Base-by-base conservation (phyloP, 148 eudicot species). In the Camellia sinensis region DNA sequence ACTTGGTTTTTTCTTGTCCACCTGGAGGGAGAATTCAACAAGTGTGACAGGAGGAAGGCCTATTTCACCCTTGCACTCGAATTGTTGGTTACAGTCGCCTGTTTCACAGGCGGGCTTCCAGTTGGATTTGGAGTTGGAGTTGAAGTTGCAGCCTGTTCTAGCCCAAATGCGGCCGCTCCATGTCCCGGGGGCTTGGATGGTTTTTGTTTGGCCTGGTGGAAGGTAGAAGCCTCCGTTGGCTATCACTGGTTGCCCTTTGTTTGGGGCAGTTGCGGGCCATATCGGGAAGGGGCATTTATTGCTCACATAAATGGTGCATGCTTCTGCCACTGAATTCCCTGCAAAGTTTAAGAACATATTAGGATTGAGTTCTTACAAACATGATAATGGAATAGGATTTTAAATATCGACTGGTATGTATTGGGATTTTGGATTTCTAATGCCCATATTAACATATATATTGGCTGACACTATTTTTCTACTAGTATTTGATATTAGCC, bases 121-220 rank as follows among this genome's bases (percentile, higher is more conserved):
- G 57, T 84, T 65, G 21, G 82, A 21, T 11, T 82, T 59, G 62
- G 89, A 83, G 71, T 77, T 74, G 86, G 79, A 15, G n/a, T 80
- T 66, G 66, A 93, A 90, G 56, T 79, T 79, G 87, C 97, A 93
- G 79, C 88, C 85, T 0, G 97, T 93, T 45, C 97, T 75, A 3
- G 94, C 97, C 97, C 97, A 93, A 2, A 93, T 79, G 1, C 94
- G 89, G 46, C 93, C 93, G n/a, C 78, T 86, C 97, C 94, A 91
- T 62, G 89, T 79, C 37, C 88, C 91, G 0, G 94, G 97, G 46
- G 90, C 88, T 22, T 81, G 84, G 79, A 89, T 53, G 65, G 8
- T 54, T 14, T 71, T 53, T 48, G 82, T 77, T 46, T 80, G 82
- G 48, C 83, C 90, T 7, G 89, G 53, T 0, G 85, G 82, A 11